Evolutionary conservation across 495 filamentous ascomycete species (phyloP).

Genomic region (Umbilicaria muhlenbergii): DNA sequence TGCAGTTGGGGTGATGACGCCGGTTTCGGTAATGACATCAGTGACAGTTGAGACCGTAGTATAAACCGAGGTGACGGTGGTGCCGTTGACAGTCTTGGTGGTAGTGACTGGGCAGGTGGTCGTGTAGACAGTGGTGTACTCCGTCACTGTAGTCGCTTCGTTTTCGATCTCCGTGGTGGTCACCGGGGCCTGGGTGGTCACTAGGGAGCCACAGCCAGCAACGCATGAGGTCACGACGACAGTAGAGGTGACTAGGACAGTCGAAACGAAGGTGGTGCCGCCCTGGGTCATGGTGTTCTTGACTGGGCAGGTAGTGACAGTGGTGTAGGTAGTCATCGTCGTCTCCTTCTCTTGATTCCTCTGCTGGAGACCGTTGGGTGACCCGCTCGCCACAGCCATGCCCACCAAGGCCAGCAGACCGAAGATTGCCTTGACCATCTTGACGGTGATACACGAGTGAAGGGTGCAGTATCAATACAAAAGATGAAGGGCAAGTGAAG

Average conservation of each 20-base stretch:
- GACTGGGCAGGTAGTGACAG: constrained; percentile 10
- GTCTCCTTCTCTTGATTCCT: constrained; percentile 1
- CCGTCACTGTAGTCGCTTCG: too few relatives aligned
- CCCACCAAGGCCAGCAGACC: constrained; percentile 3
- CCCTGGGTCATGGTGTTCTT: constrained; percentile 4
- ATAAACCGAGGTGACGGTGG: neutral
- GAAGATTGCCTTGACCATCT: constrained; percentile 6
- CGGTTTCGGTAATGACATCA: too few relatives aligned
- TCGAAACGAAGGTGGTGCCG: constrained; percentile 5
- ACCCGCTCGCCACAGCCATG: constrained; percentile 1
- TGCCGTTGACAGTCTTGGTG: neutral
- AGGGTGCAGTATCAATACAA: too few relatives aligned
- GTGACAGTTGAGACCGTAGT: neutral
- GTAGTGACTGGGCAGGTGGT: constrained; percentile 1
- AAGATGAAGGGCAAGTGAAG: too few relatives aligned
- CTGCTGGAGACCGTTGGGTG: neutral
- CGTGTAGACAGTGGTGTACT: too few relatives aligned
- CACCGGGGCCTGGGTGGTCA: neutral
- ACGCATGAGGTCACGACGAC: constrained; percentile 8
- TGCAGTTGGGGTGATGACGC: too few relatives aligned
- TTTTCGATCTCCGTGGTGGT: too few relatives aligned
- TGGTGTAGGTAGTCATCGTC: constrained; percentile 7
- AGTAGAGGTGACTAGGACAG: constrained; percentile 8
- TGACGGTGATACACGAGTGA: neutral
- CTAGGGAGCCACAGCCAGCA: constrained; percentile 3